Percentiles rank a stretch among this genome's conserved stretches.
Evolutionary conservation across 257 asterid genomes (phyloP).

Genomic region (Dorcoceras hygrometricum): DNA sequence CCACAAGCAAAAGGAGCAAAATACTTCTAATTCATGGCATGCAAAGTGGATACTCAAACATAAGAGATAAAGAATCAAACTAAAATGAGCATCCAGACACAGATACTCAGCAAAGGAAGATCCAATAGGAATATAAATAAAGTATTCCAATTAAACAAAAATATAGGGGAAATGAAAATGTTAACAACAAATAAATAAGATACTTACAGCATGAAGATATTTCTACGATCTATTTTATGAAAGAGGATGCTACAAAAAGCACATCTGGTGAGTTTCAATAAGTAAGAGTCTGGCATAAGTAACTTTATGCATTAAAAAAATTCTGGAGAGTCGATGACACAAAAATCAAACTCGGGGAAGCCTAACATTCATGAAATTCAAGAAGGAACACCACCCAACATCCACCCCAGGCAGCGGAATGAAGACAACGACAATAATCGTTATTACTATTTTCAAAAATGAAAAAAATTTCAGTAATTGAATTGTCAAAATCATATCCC

Average conservation of each 20-base stretch:
- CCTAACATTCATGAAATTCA: neutral
- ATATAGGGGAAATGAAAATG: neutral
- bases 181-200: neutral
- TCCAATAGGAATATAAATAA: constrained; percentile 4
- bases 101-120: constrained; percentile 5
- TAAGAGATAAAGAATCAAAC: neutral
- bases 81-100: neutral
- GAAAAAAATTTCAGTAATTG: constrained; percentile 8
- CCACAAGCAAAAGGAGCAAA: constrained; percentile 23
- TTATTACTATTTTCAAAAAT: constrained; percentile 2
- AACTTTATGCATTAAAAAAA: neutral
- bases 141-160: constrained; percentile 17
- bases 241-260: constrained; percentile 15
- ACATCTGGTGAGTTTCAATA: neutral
- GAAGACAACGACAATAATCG: neutral
- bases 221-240: neutral
- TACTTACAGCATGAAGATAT: no score
- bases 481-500: constrained; percentile 11
- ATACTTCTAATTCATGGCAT: constrained; percentile 19
- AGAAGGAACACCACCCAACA: constrained; percentile 1
- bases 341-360: neutral
- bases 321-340: neutral
- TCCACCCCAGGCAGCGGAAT: neutral
- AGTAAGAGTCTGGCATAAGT: neutral
- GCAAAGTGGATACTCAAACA: constrained; percentile 14